Base-by-base conservation (phyloP, 805 yeast species). In the Starmera caribaea region DNA sequence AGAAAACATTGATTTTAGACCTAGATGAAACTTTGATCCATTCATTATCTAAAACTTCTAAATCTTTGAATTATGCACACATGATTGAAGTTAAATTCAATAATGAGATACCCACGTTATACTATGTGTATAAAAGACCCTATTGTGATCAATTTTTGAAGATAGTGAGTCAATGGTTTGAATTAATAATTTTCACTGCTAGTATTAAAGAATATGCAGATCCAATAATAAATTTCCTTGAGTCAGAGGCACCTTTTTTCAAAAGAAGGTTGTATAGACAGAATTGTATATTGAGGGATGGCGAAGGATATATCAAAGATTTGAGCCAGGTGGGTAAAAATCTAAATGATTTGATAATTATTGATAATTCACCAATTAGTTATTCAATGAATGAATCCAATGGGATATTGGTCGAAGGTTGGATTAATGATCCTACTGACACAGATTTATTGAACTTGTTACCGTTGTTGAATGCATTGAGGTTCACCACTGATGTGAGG, bases 391-490 rank as follows among this genome's bases (percentile, higher is more conserved):
- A 90, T 58, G 85, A 79, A 43, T 80, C 80, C 48, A 92, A 92
- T 54, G 98, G 96, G 2, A 81, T 92, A 16, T 79, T 82, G 64
- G 87, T 92, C 7, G 96, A 89, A 61, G 97, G 98, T 35, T 92
- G 98, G 98, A 87, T 92, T 45, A 86, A 84, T 54, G 98, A 92
- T 60, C 95, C 94, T n/a, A 74, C 81, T 30, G 98, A 92, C 55
- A 67, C 79, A 16, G 95, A 87, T 52, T 64, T 92, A 42, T 65
- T 92, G 59, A 79, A 87, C 50, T 62, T 92, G 38, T 59, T 92
- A 34, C 97, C 98, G 2, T 63, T 92, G 53, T 62, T 87, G 34
- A 74, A 79, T 51, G 80, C 90, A 24, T 61, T 92, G 51, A 69
- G 95, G 42, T 74, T 76, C 45, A 78, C 90, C 24, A 78, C 87